phyloP scores from a whole-genome alignment of 208 protist genomes.

The Leishmania turanica region DNA sequence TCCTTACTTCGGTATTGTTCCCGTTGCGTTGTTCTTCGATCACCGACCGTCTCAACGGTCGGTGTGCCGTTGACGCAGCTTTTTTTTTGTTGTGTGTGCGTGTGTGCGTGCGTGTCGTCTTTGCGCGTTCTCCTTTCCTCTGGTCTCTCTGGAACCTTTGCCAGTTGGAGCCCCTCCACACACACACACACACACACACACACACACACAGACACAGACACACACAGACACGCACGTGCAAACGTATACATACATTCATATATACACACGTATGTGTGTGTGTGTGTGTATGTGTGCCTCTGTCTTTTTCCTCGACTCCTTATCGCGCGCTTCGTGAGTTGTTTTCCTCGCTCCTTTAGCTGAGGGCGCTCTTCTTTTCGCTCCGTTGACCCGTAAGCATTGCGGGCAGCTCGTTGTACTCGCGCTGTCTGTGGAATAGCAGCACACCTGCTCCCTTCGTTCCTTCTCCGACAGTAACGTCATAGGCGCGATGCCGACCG shows the following conservation, averaged over 20 bases:
- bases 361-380: neutral
- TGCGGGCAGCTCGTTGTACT: neutral
- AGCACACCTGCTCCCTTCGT: neutral
- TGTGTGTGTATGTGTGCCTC: neutral
- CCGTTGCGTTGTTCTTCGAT: neutral
- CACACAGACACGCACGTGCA: neutral
- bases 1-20: neutral
- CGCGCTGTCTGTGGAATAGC: neutral
- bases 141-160: neutral
- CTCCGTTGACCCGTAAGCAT: neutral
- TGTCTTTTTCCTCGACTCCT: neutral
- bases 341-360: neutral
- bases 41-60: neutral
- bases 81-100: neutral
- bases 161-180: neutral
- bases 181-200: neutral
- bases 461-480: neutral
- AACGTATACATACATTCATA: too few relatives aligned
- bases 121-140: neutral
- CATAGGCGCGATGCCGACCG: constrained; percentile 3
- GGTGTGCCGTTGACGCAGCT: neutral
- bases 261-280: neutral
- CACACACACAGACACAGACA: too few relatives aligned
- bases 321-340: neutral
- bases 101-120: too few relatives aligned